These are phyloP conservation scores for Gossypium herbaceum DNA, from an alignment of 345 rosid species.

Conservation along the genomic window DNA sequence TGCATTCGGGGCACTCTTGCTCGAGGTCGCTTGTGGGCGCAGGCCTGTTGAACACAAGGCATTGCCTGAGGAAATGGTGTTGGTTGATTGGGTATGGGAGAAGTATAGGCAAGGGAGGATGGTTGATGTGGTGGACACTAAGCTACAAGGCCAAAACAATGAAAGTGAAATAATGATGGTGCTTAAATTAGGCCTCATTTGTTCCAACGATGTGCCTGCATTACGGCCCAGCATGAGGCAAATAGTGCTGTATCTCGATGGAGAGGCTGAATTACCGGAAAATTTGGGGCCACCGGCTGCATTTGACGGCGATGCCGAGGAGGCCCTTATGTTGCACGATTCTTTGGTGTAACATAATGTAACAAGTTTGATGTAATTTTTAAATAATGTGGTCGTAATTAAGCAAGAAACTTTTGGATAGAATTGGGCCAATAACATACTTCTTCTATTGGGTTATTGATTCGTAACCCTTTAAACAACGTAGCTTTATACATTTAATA, in stretches of 20 bases:
- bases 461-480: no score
- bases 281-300: constrained; percentile 16
- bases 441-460: no score
- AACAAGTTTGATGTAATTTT: no score
- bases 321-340: no score
- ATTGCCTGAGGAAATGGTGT: constrained; percentile 63
- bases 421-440: no score
- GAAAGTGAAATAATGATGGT: constrained; percentile 46
- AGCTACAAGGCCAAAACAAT: constrained; percentile 36
- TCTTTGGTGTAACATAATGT: no score
- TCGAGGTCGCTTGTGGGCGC: constrained; percentile 74
- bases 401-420: no score
- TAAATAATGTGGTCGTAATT: no score
- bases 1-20: constrained; percentile 80
- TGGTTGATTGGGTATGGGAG: constrained; percentile 83
- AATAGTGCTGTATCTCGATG: constrained; percentile 57
- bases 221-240: constrained; percentile 71
- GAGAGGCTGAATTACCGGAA: constrained; percentile 40
- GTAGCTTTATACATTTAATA: no score
- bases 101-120: constrained; percentile 41
- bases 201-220: constrained; percentile 49
- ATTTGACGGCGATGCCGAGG: neutral
- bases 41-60: constrained; percentile 77
- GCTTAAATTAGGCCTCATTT: constrained; percentile 63
- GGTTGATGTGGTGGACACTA: constrained; percentile 51